These are phyloP conservation scores for Blastobotrys peoriensis DNA, from an alignment of 805 yeast genomes.

Conservation along the genomic window DNA sequence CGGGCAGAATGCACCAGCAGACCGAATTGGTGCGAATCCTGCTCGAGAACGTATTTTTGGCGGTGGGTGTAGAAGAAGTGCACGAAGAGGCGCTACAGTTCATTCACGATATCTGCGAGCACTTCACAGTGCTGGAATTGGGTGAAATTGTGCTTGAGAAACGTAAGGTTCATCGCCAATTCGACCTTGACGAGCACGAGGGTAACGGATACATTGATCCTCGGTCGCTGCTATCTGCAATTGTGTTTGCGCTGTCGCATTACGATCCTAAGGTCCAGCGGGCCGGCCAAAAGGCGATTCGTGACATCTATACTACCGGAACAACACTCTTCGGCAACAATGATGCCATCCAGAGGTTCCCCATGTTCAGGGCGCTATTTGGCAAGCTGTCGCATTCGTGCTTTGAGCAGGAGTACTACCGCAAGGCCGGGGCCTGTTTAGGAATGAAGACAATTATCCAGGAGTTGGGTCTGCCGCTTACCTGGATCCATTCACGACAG, in stretches of 20 bases:
- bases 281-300: constrained; percentile 63
- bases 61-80: constrained; percentile 69
- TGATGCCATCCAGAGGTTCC: constrained; percentile 62
- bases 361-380: constrained; percentile 69
- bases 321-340: constrained; percentile 59
- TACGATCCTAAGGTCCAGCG: constrained; percentile 64
- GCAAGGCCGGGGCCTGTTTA: constrained; percentile 81
- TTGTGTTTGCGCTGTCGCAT: constrained; percentile 73
- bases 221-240: constrained; percentile 63
- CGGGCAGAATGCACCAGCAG: constrained; percentile 34
- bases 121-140: constrained; percentile 70
- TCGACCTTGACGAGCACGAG: constrained; percentile 72
- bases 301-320: constrained; percentile 55
- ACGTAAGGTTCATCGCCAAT: constrained; percentile 57
- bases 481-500: constrained; percentile 73
- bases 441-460: constrained; percentile 72
- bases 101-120: constrained; percentile 65
- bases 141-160: constrained; percentile 67
- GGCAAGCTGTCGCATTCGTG: constrained; percentile 85
- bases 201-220: constrained; percentile 68
- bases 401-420: constrained; percentile 80
- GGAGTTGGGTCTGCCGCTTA: constrained; percentile 59
- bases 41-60: constrained; percentile 63
- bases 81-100: constrained; percentile 59
- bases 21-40: constrained; percentile 58